A percentile compares a stretch with the other conserved stretches of the same genome.
These are phyloP conservation scores for Tetragonia tetragonoides DNA, from an alignment of 148 eudicot species.

Conservation along the genomic window DNA sequence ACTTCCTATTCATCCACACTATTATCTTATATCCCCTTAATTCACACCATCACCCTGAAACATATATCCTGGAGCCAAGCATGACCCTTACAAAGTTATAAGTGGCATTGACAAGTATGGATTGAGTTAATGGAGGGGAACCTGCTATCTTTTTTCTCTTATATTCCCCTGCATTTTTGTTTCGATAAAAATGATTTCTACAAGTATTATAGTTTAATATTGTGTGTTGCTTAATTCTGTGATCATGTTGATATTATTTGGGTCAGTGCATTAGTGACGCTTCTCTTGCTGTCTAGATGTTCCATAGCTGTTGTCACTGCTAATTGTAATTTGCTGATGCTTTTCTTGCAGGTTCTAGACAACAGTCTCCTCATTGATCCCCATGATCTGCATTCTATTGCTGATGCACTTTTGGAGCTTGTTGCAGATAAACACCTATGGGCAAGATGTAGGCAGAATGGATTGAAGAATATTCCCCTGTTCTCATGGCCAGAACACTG, in stretches of 20 bases:
- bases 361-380: slow-evolving; percentile 92
- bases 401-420: slow-evolving; percentile 94
- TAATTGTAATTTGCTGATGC: slow-evolving; percentile 19
- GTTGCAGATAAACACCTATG: slow-evolving; percentile 86
- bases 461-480: slow-evolving; percentile 77
- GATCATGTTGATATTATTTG: slow-evolving; percentile 90
- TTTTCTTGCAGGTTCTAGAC: slow-evolving; percentile 58
- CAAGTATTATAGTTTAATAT: neutral
- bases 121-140: no score
- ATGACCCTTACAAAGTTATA: no score
- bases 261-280: slow-evolving; percentile 39
- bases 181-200: neutral
- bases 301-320: slow-evolving; percentile 1
- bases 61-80: no score
- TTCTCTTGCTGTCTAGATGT: neutral
- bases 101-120: no score
- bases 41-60: no score
- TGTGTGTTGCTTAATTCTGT: neutral
- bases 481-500: slow-evolving; percentile 98
- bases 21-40: no score
- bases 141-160: no score
- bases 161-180: no score
- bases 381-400: slow-evolving; percentile 77
- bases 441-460: slow-evolving; percentile 78
- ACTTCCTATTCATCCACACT: no score